Evolutionary conservation across 768 basidiomycete species (phyloP).

Genomic region (Strobilomyces dryophilus): DNA sequence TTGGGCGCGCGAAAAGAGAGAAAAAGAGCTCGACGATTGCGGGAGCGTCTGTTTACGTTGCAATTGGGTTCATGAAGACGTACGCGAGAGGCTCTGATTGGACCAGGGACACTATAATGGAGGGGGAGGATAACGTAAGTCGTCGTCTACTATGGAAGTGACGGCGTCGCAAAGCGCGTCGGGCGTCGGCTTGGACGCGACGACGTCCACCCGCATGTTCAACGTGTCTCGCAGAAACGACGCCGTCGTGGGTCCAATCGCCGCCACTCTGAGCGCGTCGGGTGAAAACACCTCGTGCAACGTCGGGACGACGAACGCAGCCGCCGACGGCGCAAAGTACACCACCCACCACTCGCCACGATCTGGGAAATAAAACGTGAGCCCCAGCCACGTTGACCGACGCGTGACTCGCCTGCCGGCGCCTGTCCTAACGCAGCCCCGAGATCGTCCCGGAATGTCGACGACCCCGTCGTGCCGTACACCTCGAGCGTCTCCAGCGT

Average conservation of each 20-base stretch:
- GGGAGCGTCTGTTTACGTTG: too few species aligned
- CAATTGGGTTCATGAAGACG: too few species aligned
- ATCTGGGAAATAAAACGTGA: neutral
- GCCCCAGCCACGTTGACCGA: neutral
- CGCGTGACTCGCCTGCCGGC: conserved; percentile 21
- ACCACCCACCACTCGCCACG: conserved; percentile 51
- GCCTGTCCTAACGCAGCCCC: conserved; percentile 24
- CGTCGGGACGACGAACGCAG: conserved; percentile 50
- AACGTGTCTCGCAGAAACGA: conserved; percentile 45
- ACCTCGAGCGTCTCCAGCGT: conserved; percentile 53
- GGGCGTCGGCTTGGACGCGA: conserved; percentile 53
- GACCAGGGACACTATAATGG: too few species aligned
- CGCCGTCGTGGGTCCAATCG: conserved; percentile 68
- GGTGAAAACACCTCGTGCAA: conserved; percentile 41
- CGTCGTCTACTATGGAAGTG: conserved; percentile 2
- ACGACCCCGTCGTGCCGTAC: conserved; percentile 62
- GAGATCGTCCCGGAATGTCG: conserved; percentile 46
- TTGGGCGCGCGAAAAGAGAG: conserved; percentile 9
- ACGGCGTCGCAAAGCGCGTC: conserved; percentile 39
- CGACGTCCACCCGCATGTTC: conserved; percentile 48
- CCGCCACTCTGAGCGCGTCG: conserved; percentile 40
- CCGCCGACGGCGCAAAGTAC: conserved; percentile 73
- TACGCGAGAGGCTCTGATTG: too few species aligned
- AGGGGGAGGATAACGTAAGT: conserved; percentile 9
- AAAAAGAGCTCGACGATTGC: too few species aligned